phyloP scores from a whole-genome alignment of 768 basidiomycete genomes.

The Lactarius sanguifluus region DNA sequence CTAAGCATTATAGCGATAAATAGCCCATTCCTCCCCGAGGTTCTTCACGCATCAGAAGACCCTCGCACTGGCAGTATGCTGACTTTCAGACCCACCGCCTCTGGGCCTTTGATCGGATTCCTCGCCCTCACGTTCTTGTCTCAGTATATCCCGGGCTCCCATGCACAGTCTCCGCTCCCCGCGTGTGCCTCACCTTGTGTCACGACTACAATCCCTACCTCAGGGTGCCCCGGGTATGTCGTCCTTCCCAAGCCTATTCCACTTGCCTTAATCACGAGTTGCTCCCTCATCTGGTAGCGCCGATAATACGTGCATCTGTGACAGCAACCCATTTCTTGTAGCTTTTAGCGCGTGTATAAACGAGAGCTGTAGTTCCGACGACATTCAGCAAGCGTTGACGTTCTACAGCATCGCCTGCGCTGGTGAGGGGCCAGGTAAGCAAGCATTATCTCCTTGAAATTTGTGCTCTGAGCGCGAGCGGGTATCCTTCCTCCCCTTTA shows the following conservation, averaged over 20 bases:
- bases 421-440: not conserved
- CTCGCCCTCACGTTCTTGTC: not conserved
- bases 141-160: conserved; percentile 1
- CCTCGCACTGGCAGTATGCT: not conserved
- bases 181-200: not conserved
- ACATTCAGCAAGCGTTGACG: not conserved
- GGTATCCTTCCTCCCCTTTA: not conserved
- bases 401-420: not conserved
- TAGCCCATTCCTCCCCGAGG: not conserved
- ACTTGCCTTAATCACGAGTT: not conserved
- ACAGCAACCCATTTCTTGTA: not conserved
- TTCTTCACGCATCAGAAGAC: not conserved
- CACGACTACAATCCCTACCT: not conserved
- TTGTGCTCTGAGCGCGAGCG: not conserved
- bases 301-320: not conserved
- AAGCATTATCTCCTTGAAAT: not conserved
- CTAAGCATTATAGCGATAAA: not conserved
- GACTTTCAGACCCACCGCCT: not conserved
- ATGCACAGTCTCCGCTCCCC: not conserved
- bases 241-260: not conserved
- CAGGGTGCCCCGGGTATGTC: conserved; percentile 1
- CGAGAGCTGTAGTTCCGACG: not conserved
- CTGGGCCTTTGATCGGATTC: not conserved
- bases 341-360: not conserved
- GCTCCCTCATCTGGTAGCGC: not conserved